These are phyloP conservation scores for Scleroderma citrinum DNA, from an alignment of 768 basidiomycete genomes.

Conservation along the genomic window DNA sequence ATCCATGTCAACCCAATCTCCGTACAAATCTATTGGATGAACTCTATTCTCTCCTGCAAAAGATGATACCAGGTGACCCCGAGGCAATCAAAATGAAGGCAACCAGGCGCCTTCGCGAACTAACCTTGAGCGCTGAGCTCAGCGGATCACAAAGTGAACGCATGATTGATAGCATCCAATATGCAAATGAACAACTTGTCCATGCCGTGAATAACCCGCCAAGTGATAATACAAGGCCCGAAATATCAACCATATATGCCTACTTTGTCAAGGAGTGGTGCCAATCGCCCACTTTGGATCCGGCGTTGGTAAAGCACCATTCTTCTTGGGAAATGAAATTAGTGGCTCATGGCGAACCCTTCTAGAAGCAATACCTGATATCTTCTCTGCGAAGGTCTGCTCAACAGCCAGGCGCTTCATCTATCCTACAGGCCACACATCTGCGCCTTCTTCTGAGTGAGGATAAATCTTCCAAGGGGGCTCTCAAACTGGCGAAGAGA, in stretches of 20 bases:
- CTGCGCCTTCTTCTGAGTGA: slow-evolving; percentile 29
- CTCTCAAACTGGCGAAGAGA: slow-evolving; percentile 36
- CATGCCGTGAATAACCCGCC: slow-evolving; percentile 24
- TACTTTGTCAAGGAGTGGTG: slow-evolving; percentile 47
- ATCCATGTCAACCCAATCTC: slow-evolving; percentile 37
- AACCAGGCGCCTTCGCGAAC: slow-evolving; percentile 29
- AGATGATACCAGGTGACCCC: slow-evolving; percentile 32
- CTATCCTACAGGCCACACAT: slow-evolving; percentile 33
- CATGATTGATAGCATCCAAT: slow-evolving; percentile 25
- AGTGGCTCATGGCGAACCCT: not conserved
- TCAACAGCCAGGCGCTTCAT: slow-evolving; percentile 11
- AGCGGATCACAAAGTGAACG: slow-evolving; percentile 13
- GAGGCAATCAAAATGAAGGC: slow-evolving; percentile 35
- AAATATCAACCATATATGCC: slow-evolving; percentile 32
- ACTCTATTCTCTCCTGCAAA: slow-evolving; percentile 37
- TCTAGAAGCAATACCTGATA: slow-evolving; percentile 51
- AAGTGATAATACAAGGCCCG: slow-evolving; percentile 21
- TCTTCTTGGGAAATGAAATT: slow-evolving; percentile 10
- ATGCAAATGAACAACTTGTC: slow-evolving; percentile 26
- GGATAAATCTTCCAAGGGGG: slow-evolving; percentile 25
- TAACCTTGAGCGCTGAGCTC: slow-evolving; percentile 7
- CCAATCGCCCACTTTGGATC: slow-evolving; percentile 24
- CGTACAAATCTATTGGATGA: slow-evolving; percentile 37
- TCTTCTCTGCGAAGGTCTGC: slow-evolving; percentile 37
- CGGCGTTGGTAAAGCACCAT: slow-evolving; percentile 24